phyloP scores from a whole-genome alignment of 2,329 filamentous ascomycete genomes.

The Exophiala lecanii-corni region DNA sequence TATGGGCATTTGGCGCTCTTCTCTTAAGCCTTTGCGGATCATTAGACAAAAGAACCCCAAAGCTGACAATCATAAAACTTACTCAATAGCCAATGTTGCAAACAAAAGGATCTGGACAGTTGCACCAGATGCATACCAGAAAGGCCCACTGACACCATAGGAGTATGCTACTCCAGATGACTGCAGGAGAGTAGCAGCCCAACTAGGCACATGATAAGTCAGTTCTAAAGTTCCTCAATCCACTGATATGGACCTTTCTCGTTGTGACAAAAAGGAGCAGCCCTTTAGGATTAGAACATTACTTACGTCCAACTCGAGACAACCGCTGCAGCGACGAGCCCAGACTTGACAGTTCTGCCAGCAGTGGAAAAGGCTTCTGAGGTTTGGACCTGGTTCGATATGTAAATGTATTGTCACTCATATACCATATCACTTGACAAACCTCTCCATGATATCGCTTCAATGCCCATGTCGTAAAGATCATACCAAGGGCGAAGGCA shows the following conservation, averaged over 20 bases:
- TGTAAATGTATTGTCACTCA: neutral
- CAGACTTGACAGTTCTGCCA: constrained; percentile 81
- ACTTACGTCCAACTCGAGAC: constrained; percentile 75
- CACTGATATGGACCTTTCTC: too few relatives aligned
- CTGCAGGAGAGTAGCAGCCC: constrained; percentile 48
- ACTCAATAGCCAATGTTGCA: constrained; percentile 80
- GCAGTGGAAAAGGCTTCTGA: constrained; percentile 91
- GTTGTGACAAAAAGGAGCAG: too few relatives aligned
- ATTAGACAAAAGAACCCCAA: too few relatives aligned
- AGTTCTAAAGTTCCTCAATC: too few relatives aligned
- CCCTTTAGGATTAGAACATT: neutral
- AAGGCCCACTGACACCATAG: constrained; percentile 65
- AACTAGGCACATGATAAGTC: neutral
- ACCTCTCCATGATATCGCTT: constrained; percentile 63
- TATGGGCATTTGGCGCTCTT: constrained; percentile 80
- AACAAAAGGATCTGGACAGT: constrained; percentile 86
- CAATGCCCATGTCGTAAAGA: constrained; percentile 65
- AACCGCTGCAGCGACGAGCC: constrained; percentile 82
- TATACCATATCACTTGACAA: too few relatives aligned
- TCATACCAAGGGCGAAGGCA: constrained; percentile 71
- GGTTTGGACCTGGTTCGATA: constrained; percentile 61
- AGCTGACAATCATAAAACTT: constrained; percentile 55
- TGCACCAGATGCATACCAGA: constrained; percentile 67
- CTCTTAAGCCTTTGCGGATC: constrained; percentile 57
- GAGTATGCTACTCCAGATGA: constrained; percentile 76